Evolutionary conservation across 805 yeast genomes (phyloP).

Genomic region (Metschnikowia amazonensis): DNA sequence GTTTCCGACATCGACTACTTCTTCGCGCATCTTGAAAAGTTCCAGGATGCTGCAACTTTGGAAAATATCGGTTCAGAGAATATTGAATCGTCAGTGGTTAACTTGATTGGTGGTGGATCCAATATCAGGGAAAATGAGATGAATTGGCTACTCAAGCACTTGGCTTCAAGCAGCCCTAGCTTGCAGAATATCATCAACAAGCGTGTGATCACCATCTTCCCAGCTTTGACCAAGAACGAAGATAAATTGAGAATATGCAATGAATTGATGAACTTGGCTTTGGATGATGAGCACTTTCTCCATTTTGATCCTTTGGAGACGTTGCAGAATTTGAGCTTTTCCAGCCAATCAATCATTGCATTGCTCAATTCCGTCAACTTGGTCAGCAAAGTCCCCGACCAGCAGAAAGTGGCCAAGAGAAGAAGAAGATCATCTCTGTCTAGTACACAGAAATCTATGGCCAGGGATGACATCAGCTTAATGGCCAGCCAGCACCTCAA

Average conservation of each 20-base stretch:
- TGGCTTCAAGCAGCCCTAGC: slow-evolving; percentile 27
- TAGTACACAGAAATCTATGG: slow-evolving; percentile 69
- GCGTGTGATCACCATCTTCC: slow-evolving; percentile 55
- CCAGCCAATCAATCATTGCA: slow-evolving; percentile 53
- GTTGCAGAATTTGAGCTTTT: slow-evolving; percentile 51
- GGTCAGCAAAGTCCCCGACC: slow-evolving; percentile 44
- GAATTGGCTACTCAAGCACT: slow-evolving; percentile 54
- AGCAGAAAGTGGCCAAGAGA: slow-evolving; percentile 61
- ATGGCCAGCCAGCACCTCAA: slow-evolving; percentile 77
- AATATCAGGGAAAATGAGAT: slow-evolving; percentile 38
- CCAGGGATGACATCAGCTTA: slow-evolving; percentile 62
- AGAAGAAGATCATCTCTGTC: slow-evolving; percentile 69
- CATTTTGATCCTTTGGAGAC: slow-evolving; percentile 42
- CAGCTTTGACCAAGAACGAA: slow-evolving; percentile 49
- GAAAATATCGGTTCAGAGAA: slow-evolving; percentile 44
- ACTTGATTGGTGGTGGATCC: slow-evolving; percentile 47
- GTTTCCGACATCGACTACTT: slow-evolving; percentile 29
- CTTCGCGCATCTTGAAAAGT: slow-evolving; percentile 38
- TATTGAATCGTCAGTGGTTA: slow-evolving; percentile 57
- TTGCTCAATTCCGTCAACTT: slow-evolving; percentile 59
- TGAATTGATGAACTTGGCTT: slow-evolving; percentile 51
- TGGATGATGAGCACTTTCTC: slow-evolving; percentile 31
- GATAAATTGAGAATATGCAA: slow-evolving; percentile 52
- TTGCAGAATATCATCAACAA: slow-evolving; percentile 44
- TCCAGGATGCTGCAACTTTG: slow-evolving; percentile 39